Evolutionary conservation across 306 rosid genomes (phyloP).

Genomic region (Glycyrrhiza uralensis): DNA sequence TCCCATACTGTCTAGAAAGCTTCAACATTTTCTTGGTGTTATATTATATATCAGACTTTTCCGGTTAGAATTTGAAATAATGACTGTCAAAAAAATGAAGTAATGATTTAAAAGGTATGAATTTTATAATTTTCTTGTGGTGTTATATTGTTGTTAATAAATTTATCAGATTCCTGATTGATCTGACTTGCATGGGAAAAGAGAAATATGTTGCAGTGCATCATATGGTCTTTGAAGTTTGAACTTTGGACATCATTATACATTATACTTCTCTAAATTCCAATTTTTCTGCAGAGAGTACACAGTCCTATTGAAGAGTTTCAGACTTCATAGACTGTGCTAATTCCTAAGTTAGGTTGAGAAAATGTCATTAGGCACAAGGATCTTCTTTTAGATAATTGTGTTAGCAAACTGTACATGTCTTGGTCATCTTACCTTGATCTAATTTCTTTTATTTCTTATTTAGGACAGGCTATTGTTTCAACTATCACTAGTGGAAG

Average conservation of each 20-base stretch:
- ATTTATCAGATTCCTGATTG: not conserved
- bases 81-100: not conserved
- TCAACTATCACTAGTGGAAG: slow-evolving; percentile 84
- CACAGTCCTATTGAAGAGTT: slow-evolving; percentile 1
- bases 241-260: not conserved
- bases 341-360: not conserved
- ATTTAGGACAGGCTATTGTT: slow-evolving; percentile 71
- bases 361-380: not conserved
- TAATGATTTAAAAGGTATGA: not conserved
- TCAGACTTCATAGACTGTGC: not conserved
- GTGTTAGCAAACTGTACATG: not conserved
- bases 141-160: not conserved
- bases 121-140: not conserved
- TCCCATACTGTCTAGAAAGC: not conserved
- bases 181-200: not conserved
- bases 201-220: not conserved
- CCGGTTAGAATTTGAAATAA: slow-evolving; percentile 2
- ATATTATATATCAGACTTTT: not conserved
- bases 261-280: not conserved
- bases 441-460: slow-evolving; percentile 5
- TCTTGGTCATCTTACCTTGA: not conserved
- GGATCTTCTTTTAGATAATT: not conserved
- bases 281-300: not conserved
- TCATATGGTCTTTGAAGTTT: not conserved
- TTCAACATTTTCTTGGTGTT: not conserved